Percentiles rank a stretch among this genome's conserved stretches.
Evolutionary conservation across 225 moss, liverwort and hornwort species (phyloP).

Genomic region (Straminergon stramineum): DNA sequence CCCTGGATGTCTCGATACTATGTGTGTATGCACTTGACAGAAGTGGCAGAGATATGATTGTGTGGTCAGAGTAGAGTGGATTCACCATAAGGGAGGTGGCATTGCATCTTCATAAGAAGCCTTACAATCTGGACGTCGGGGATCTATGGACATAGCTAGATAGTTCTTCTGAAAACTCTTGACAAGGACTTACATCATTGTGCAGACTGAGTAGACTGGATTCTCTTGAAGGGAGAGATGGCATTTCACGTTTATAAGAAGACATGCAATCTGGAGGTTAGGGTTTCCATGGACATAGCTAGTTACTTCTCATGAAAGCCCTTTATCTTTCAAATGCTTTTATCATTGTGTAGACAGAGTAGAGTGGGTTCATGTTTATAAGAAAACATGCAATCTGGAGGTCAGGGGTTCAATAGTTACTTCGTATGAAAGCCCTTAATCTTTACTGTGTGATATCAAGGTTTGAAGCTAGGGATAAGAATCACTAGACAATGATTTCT

Average conservation of each 20-base stretch:
- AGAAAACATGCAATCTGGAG: slow-evolving; percentile 1
- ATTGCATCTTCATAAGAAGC: neutral
- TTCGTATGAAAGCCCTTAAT: neutral
- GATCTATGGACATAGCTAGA: neutral
- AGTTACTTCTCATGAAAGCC: neutral
- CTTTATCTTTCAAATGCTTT: neutral
- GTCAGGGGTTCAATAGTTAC: neutral
- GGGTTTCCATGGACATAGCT: neutral
- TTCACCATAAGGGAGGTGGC: neutral
- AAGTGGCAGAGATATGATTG: neutral
- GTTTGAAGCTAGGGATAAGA: slow-evolving; percentile 1
- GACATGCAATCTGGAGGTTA: neutral
- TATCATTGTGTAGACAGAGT: neutral
- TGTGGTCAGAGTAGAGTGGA: neutral
- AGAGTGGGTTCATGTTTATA: neutral
- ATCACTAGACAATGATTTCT: neutral
- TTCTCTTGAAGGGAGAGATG: neutral
- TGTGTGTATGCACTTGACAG: neutral
- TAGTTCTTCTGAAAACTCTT: neutral
- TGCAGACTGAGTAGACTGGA: neutral
- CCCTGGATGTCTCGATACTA: neutral
- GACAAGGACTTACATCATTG: neutral
- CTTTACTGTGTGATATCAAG: slow-evolving; percentile 5
- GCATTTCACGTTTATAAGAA: neutral
- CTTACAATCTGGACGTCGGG: neutral